A percentile compares a stretch with the other conserved stretches of the same genome.
phyloP scores from a whole-genome alignment of 805 yeast species.

The Scheffersomyces spartinae region DNA sequence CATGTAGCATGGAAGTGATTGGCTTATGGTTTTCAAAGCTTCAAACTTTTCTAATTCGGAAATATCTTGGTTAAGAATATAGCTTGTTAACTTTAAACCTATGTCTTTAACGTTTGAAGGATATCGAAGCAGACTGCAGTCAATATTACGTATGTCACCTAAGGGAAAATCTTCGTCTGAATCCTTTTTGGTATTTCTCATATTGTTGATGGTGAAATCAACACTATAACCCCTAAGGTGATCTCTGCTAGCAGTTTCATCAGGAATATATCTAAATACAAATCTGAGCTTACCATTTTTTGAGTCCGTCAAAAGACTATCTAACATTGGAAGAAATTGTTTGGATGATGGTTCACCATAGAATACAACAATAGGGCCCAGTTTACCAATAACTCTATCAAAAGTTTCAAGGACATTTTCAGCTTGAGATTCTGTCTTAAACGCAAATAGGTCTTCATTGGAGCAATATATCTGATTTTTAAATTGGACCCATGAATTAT shows the following conservation, averaged over 20 bases:
- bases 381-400: constrained; percentile 56
- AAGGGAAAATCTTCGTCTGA: constrained; percentile 53
- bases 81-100: constrained; percentile 11
- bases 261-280: constrained; percentile 61
- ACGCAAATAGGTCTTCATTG: constrained; percentile 66
- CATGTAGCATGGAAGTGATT: constrained; percentile 48
- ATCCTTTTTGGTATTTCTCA: too few species aligned
- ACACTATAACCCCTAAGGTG: constrained; percentile 53
- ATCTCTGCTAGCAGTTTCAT: constrained; percentile 11
- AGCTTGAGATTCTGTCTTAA: constrained; percentile 40
- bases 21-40: constrained; percentile 25
- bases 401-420: constrained; percentile 20
- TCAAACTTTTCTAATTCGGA: constrained; percentile 20
- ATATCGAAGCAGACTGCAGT: not conserved
- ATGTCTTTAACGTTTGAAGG: constrained; percentile 11
- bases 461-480: constrained; percentile 50
- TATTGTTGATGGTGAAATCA: constrained; percentile 49
- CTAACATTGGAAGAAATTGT: constrained; percentile 45
- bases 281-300: constrained; percentile 55
- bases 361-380: constrained; percentile 46
- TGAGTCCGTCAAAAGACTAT: constrained; percentile 48
- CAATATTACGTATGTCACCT: constrained; percentile 43
- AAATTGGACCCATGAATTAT: constrained; percentile 37
- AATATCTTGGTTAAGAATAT: constrained; percentile 10
- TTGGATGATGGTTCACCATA: constrained; percentile 53